Percentiles rank a stretch among this genome's conserved stretches.
Evolutionary conservation across 176 grass and related monocot species (phyloP).

Genomic region (Carex parvula): DNA sequence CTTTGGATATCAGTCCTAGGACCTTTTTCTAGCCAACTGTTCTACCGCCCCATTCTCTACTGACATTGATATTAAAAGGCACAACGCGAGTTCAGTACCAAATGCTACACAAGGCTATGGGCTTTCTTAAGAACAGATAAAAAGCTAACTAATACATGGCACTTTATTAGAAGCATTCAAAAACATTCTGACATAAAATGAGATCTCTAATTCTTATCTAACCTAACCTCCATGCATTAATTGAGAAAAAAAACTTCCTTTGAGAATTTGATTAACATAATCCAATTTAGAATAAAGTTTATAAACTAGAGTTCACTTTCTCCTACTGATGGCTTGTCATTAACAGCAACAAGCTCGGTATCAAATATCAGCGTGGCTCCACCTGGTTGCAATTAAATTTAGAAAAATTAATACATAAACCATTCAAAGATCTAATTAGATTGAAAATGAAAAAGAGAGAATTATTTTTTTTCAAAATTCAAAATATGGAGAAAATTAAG

Average conservation of each 20-base stretch:
- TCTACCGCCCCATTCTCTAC: too few relatives aligned
- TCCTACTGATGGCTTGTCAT: slow-evolving; percentile 45
- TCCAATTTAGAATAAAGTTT: neutral
- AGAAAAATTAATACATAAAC: neutral
- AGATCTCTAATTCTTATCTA: slow-evolving; percentile 16
- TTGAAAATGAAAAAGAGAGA: neutral
- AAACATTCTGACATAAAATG: slow-evolving; percentile 1
- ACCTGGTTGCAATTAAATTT: slow-evolving; percentile 35
- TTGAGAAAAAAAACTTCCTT: neutral
- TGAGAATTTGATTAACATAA: neutral
- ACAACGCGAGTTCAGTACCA: neutral
- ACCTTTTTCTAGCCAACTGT: too few relatives aligned
- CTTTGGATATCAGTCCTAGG: too few relatives aligned
- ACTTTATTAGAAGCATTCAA: slow-evolving; percentile 13
- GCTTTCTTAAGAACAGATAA: neutral
- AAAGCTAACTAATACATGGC: neutral
- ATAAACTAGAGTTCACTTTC: slow-evolving; percentile 55
- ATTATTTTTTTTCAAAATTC: neutral
- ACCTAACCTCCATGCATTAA: neutral
- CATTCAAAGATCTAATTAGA: neutral
- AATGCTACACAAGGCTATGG: neutral
- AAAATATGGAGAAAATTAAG: neutral
- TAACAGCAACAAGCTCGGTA: slow-evolving; percentile 88
- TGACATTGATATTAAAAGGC: neutral
- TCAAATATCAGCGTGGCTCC: slow-evolving; percentile 98